Conservation (phyloP, 768 basidiomycete genomes). For the Suillus plorans region DNA sequence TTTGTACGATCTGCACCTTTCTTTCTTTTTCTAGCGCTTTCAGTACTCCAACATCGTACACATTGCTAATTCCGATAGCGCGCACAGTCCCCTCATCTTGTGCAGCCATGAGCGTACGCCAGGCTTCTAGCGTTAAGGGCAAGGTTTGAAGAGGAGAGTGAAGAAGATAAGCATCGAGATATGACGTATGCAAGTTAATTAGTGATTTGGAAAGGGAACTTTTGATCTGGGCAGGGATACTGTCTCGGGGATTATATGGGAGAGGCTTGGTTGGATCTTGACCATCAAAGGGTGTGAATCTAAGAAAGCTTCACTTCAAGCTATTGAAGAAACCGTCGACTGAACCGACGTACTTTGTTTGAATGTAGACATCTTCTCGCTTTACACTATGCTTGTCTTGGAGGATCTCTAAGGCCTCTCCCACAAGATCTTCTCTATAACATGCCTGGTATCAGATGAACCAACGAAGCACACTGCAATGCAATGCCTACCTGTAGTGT, state of each 20-base stretch:
- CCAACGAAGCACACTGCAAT: not conserved
- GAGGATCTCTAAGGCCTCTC: conserved; percentile 63
- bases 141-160: conserved; percentile 69
- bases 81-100: conserved; percentile 65
- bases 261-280: conserved; percentile 71
- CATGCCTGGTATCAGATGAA: not conserved
- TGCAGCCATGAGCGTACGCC: conserved; percentile 57
- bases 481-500: conserved; percentile 56
- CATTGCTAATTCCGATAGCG: conserved; percentile 75
- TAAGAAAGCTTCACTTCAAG: conserved; percentile 24
- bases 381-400: conserved; percentile 56
- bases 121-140: conserved; percentile 66
- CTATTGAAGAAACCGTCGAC: not conserved
- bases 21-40: conserved; percentile 50
- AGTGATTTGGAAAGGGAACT: conserved; percentile 66
- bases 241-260: conserved; percentile 62
- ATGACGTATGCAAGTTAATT: conserved; percentile 64
- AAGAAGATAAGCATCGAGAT: conserved; percentile 76
- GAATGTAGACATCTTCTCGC: conserved; percentile 72
- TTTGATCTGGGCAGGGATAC: conserved; percentile 58
- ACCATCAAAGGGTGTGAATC: conserved; percentile 72
- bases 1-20: conserved; percentile 75
- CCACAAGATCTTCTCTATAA: conserved; percentile 75
- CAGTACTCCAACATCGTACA: conserved; percentile 62
- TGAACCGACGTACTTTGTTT: conserved; percentile 63